These are phyloP conservation scores for Boletus eberwhitei DNA, from an alignment of 768 basidiomycete genomes.

Conservation along the genomic window DNA sequence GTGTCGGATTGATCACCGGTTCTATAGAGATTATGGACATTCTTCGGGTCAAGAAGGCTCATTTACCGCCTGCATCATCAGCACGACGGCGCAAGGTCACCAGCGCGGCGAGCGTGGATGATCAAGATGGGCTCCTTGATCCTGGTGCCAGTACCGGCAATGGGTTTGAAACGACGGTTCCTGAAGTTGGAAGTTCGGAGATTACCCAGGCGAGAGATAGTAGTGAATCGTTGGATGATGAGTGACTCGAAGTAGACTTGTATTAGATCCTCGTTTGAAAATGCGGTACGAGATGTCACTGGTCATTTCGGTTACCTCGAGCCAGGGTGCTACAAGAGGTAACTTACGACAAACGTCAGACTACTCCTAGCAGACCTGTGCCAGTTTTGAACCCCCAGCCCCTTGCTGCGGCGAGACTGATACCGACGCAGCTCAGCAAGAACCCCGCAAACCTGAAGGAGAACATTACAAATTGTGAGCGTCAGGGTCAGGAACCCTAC, in stretches of 20 bases:
- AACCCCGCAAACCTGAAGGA: constrained; percentile 71
- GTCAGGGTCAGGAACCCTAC: constrained; percentile 34
- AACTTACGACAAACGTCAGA: constrained; percentile 26
- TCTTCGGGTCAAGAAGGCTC: constrained; percentile 68
- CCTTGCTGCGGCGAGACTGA: constrained; percentile 70
- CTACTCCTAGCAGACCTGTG: constrained; percentile 68
- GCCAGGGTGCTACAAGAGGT: neutral
- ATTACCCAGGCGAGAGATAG: constrained; percentile 12
- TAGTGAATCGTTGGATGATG: constrained; percentile 18
- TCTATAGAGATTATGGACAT: constrained; percentile 77
- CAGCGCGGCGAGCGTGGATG: constrained; percentile 48
- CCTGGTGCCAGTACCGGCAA: constrained; percentile 14
- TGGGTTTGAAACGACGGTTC: constrained; percentile 25
- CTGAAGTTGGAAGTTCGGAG: constrained; percentile 14
- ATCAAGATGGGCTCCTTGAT: constrained; percentile 34
- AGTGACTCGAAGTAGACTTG: constrained; percentile 2
- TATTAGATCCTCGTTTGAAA: constrained; percentile 1
- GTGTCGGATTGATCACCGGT: constrained; percentile 6
- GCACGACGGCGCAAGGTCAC: constrained; percentile 49
- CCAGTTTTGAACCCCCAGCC: constrained; percentile 65
- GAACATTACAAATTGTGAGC: neutral
- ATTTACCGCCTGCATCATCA: constrained; percentile 41
- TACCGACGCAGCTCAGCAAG: constrained; percentile 75
- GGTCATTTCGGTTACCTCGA: neutral
- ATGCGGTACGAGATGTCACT: neutral